phyloP scores from a whole-genome alignment of 208 protist genomes.

The Leishmania aethiopica region DNA sequence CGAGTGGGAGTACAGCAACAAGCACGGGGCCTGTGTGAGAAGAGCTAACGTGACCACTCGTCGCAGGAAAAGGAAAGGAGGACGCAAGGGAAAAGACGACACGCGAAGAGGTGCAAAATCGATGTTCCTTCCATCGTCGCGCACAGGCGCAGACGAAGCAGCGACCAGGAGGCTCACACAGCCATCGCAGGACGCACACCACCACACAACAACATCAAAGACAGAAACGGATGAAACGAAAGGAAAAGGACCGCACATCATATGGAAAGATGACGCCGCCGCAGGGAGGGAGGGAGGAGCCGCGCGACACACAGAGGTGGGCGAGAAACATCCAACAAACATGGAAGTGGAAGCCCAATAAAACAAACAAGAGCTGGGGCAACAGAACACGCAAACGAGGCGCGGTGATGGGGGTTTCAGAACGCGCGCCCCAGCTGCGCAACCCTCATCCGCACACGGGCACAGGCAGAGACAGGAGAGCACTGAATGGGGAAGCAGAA shows the following conservation, averaged over 20 bases:
- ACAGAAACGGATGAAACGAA: background rate
- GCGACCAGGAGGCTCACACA: background rate
- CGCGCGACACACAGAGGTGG: background rate
- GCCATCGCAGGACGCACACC: background rate
- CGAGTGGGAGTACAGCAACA: background rate
- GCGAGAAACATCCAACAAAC: background rate
- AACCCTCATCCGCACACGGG: background rate
- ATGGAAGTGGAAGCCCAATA: background rate
- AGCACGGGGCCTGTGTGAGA: background rate
- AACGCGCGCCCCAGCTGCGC: background rate
- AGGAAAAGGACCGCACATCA: background rate
- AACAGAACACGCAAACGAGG: background rate
- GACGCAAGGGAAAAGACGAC: background rate
- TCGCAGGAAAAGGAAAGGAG: background rate
- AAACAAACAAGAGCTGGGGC: background rate
- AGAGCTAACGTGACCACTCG: background rate
- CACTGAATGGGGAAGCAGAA: background rate
- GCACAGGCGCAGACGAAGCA: background rate
- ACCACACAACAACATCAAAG: background rate
- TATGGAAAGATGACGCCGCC: background rate
- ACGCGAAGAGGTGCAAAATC: background rate
- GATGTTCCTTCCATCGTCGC: background rate
- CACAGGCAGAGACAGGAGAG: background rate
- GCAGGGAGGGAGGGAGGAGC: background rate
- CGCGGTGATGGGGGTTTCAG: background rate